Percentiles rank a stretch among this genome's conserved stretches.
These are phyloP conservation scores for Coemansia javaensis DNA, from an alignment of 192 early-diverging fungal genomes.

Conservation along the genomic window DNA sequence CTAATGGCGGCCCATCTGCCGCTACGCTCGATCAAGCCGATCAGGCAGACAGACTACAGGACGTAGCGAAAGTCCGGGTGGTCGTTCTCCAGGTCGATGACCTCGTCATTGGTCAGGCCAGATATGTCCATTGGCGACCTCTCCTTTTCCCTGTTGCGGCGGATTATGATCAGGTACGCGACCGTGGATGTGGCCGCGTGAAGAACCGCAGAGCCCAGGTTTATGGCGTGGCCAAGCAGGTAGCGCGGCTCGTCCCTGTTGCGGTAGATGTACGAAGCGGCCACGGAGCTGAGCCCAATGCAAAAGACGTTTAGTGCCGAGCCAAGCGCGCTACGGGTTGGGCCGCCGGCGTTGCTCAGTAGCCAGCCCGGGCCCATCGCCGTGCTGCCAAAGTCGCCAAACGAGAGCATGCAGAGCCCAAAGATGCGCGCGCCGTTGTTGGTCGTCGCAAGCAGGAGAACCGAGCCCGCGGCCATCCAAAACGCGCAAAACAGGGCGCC, in stretches of 20 bases:
- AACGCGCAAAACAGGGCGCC: conserved; percentile 25
- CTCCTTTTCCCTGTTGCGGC: conserved; percentile 21
- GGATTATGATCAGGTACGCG: conserved; percentile 11
- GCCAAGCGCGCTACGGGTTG: conserved; percentile 18
- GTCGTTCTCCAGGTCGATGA: conserved; percentile 27
- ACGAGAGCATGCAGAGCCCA: conserved; percentile 36
- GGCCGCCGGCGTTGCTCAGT: conserved; percentile 34
- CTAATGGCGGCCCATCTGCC: too few species aligned
- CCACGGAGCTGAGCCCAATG: conserved; percentile 24
- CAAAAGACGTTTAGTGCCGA: conserved; percentile 29
- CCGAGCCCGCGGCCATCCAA: conserved; percentile 19
- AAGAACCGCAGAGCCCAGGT: conserved; percentile 29
- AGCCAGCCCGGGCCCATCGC: conserved; percentile 41
- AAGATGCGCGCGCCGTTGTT: conserved; percentile 40
- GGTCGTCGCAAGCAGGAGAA: conserved; percentile 16
- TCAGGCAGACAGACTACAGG: background rate
- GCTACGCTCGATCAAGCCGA: background rate
- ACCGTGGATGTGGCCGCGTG: conserved; percentile 13
- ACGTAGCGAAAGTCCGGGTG: conserved; percentile 24
- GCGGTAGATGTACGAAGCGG: conserved; percentile 32
- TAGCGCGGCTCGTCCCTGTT: conserved; percentile 36
- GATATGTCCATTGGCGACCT: conserved; percentile 17
- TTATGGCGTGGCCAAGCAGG: conserved; percentile 35
- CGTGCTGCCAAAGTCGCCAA: conserved; percentile 34
- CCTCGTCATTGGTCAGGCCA: conserved; percentile 12